A percentile compares a stretch with the other conserved stretches of the same genome.
Evolutionary conservation across 192 early-diverging fungal genomes (phyloP).

Genomic region (Umbelopsis ramanniana): DNA sequence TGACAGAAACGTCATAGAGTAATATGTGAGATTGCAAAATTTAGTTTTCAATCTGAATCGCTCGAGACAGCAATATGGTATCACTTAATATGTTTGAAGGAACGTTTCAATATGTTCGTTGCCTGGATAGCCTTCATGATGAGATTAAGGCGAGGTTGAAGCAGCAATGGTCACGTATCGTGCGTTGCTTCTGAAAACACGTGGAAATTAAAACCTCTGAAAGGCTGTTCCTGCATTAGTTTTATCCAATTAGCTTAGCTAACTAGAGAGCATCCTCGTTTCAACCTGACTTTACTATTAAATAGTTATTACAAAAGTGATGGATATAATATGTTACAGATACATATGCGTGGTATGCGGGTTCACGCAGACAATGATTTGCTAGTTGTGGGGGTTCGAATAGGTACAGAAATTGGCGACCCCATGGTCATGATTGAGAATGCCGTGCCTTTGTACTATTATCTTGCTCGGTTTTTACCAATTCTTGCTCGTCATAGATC

Average conservation of each 20-base stretch:
- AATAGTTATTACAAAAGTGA: conserved; percentile 10
- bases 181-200: conserved; percentile 18
- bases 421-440: neutral
- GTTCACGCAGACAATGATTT: neutral
- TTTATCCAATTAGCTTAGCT: neutral
- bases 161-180: neutral
- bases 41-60: conserved; percentile 25
- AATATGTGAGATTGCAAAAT: conserved; percentile 19
- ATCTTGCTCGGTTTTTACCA: neutral
- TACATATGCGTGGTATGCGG: conserved; percentile 5
- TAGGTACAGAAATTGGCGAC: neutral
- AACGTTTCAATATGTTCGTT: neutral
- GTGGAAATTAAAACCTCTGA: conserved; percentile 10
- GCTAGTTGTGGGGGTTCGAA: neutral
- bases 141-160: conserved; percentile 21
- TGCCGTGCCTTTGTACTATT: neutral
- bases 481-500: conserved; percentile 22
- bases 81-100: neutral
- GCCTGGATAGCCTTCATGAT: conserved; percentile 18
- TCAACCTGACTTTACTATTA: neutral
- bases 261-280: neutral
- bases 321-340: conserved; percentile 19
- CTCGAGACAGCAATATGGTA: neutral
- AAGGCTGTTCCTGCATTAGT: neutral
- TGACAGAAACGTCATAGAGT: neutral